Evolutionary conservation across 805 yeast genomes (phyloP), one percentile per base, ranked within the genome.

Genomic region (Kluyveromyces starmeri): DNA sequence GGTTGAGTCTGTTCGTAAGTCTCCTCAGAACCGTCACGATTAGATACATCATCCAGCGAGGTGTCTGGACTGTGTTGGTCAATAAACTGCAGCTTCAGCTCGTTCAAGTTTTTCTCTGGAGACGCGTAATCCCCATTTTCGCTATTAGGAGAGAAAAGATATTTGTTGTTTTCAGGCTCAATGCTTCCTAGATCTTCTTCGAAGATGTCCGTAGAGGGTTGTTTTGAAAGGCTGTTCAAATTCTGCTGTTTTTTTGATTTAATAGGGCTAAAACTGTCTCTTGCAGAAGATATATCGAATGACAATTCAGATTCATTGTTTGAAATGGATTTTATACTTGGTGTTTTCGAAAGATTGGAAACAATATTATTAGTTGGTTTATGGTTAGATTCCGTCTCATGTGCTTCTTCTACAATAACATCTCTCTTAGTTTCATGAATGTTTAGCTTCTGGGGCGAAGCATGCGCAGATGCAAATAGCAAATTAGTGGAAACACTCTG

Each of bases 21-120:
- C 5, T 35, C 23, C 25, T 34, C 21, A 7, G 21, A n/a, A 20
- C 27, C 13, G 5, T 42, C 36, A 22, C 32, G 36, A 10, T 38
- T 45, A 7, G 34, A 35, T 8, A 27, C 32, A 22, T 32, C 37
- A 16, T 33, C 38, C 13, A 42, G 49, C 6, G 37, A 37, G 7
- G 27, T 31, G 11, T 39, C 42, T n/a, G 28, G 36, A 8, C 28
- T 41, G 4, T 39, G 45, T 10, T 35, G 28, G 9, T 45, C 43
- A n/a, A 55, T 36, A 28, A 56, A 55, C 34, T 51, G 50, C 29
- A 48, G 50, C 30, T 51, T 54, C 27, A 56, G 40, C 21, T 42
- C 45, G 20, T 56, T 58, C 10, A 56, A 42, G 34, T 56, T 51
- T 38, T 52, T 55, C 19, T 44, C 51, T 7, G 61, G 61, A 6